Conservation (phyloP, 331 rosid genomes). For the Acacia pycnantha region DNA sequence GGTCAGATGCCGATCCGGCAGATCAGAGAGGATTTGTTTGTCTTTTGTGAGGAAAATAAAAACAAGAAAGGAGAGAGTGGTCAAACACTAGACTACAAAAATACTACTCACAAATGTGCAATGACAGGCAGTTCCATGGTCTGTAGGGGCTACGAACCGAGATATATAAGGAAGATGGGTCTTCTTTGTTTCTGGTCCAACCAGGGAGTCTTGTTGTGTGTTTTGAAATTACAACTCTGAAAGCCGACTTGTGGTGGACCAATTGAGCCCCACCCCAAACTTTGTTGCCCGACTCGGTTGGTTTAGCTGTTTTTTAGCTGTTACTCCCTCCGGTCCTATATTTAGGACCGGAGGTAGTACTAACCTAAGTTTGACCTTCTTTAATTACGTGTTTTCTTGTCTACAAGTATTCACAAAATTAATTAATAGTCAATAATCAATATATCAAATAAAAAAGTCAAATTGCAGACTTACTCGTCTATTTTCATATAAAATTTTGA, state of each 20-base stretch:
- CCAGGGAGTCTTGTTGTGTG: not conserved
- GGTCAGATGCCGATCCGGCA: not conserved
- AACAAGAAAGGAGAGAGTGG: conserved; percentile 26
- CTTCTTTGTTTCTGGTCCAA: not conserved
- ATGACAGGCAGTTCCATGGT: not conserved
- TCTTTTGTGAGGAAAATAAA: conserved; percentile 19
- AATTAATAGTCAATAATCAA: not conserved
- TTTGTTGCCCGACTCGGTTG: not conserved
- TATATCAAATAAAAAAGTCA: too few relatives aligned
- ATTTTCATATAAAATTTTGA: too few relatives aligned
- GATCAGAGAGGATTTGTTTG: conserved; percentile 17
- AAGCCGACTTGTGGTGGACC: not conserved
- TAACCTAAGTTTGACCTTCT: not conserved
- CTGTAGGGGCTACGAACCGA: not conserved
- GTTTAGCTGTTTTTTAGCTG: not conserved
- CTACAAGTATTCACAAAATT: not conserved
- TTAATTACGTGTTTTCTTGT: not conserved
- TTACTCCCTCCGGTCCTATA: too few relatives aligned
- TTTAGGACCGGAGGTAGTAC: too few relatives aligned
- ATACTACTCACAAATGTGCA: conserved; percentile 2
- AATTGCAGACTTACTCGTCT: too few relatives aligned
- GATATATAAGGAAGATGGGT: not conserved
- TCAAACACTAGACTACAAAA: conserved; percentile 42
- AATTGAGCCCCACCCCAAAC: not conserved
- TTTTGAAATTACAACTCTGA: not conserved